Conservation (phyloP, 2,329 filamentous ascomycete species). For the Epichloe gansuensis region DNA sequence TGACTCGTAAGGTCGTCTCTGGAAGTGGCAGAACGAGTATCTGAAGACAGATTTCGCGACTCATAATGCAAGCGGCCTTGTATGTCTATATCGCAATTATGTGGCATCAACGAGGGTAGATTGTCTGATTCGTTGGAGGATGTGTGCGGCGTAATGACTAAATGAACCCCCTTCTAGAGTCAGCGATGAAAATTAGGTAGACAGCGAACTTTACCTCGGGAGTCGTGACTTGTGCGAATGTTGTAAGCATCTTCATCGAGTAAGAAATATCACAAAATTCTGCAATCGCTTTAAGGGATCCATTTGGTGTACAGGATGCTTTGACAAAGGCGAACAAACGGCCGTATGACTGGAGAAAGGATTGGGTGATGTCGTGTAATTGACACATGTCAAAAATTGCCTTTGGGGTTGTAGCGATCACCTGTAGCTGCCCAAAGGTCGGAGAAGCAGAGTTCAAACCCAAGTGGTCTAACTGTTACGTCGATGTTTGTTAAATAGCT, state of each 20-base stretch:
- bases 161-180: conserved; percentile 12
- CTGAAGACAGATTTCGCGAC: conserved; percentile 1
- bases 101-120: conserved; percentile 9
- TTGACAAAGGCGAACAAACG: conserved; percentile 39
- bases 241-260: conserved; percentile 27
- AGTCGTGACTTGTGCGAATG: conserved; percentile 16
- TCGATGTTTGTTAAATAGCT: background rate
- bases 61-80: conserved; percentile 6
- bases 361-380: conserved; percentile 18
- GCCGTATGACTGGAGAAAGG: conserved; percentile 33
- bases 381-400: conserved; percentile 18
- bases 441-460: background rate
- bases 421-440: conserved; percentile 16
- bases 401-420: conserved; percentile 14
- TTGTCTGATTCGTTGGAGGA: conserved; percentile 2
- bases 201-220: conserved; percentile 13
- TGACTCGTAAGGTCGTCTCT: conserved; percentile 12
- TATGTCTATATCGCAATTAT: background rate
- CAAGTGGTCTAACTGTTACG: background rate
- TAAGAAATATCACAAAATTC: conserved; percentile 40
- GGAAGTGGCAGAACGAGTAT: conserved; percentile 3
- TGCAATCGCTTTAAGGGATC: conserved; percentile 32
- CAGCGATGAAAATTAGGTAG: background rate
- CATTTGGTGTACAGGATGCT: conserved; percentile 26
- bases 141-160: conserved; percentile 12